These are phyloP conservation scores for Colletotrichum melonis DNA, from an alignment of 2,329 filamentous ascomycete genomes.

Conservation along the genomic window DNA sequence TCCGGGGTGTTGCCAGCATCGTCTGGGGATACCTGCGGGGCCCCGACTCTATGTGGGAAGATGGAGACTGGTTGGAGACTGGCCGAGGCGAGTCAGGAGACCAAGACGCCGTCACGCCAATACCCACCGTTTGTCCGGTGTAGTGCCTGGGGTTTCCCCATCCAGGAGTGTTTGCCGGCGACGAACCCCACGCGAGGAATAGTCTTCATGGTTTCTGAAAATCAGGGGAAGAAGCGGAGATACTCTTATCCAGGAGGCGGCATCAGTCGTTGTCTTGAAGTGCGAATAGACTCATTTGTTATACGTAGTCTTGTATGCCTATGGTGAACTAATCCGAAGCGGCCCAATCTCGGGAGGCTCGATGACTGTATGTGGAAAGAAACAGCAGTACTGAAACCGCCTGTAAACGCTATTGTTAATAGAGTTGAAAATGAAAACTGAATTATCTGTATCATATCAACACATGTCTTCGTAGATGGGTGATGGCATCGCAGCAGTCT, in stretches of 20 bases:
- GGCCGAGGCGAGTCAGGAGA: conserved; percentile 15
- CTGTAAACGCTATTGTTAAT: no score
- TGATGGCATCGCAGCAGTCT: background rate
- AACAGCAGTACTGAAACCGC: no score
- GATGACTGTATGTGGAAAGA: no score
- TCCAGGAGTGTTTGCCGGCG: background rate
- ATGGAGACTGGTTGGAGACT: conserved; percentile 16
- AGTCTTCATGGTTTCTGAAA: background rate
- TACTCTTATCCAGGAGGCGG: background rate
- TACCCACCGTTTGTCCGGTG: conserved; percentile 8
- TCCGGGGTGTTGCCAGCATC: conserved; percentile 20
- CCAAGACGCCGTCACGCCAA: background rate
- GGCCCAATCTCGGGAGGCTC: no score
- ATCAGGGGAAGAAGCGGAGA: background rate
- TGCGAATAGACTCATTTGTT: background rate
- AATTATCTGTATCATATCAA: background rate
- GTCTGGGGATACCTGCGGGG: conserved; percentile 20
- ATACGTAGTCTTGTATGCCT: background rate
- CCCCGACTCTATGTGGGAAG: conserved; percentile 5
- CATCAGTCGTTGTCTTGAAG: background rate
- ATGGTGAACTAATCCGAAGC: no score
- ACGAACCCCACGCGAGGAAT: background rate
- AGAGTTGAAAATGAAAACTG: background rate
- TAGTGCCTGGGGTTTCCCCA: conserved; percentile 25
- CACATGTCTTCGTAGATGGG: no score